phyloP scores from a whole-genome alignment of 768 basidiomycete genomes.

The Daedaleopsis sinensis region DNA sequence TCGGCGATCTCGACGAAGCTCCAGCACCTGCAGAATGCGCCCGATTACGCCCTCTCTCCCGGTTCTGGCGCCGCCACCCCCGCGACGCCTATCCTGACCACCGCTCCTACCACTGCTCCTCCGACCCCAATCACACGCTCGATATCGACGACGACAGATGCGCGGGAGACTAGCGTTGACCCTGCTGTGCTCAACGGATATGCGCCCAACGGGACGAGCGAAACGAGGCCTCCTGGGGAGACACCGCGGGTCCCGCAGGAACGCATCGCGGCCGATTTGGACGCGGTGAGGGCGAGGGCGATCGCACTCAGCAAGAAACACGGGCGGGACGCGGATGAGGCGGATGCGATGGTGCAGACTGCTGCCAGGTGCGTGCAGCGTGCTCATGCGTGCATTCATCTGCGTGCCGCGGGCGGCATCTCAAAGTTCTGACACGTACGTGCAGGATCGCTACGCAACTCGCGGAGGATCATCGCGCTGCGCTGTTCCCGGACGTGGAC shows the following conservation, averaged over 20 bases:
- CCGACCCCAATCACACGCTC: conserved; percentile 13
- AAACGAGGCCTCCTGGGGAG: not conserved
- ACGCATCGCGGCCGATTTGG: conserved; percentile 18
- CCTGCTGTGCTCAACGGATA: not conserved
- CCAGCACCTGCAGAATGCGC: conserved; percentile 10
- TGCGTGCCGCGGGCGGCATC: too few relatives aligned
- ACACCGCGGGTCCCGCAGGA: conserved; percentile 11
- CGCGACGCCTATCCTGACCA: not conserved
- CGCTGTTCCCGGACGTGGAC: conserved; percentile 67
- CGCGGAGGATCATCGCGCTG: conserved; percentile 62
- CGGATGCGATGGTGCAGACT: conserved; percentile 47
- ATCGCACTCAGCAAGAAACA: conserved; percentile 27
- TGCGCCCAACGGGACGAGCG: not conserved
- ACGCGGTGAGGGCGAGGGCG: conserved; percentile 22
- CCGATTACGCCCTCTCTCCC: not conserved
- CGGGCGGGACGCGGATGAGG: conserved; percentile 54
- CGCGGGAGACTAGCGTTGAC: conserved; percentile 13
- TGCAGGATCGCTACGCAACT: conserved; percentile 58
- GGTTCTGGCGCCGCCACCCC: conserved; percentile 16
- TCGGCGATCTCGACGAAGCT: conserved; percentile 17
- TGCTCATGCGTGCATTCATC: not conserved
- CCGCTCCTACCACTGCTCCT: conserved; percentile 10
- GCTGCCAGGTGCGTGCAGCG: conserved; percentile 48
- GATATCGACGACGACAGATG: conserved; percentile 9
- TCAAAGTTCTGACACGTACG: not conserved